A percentile compares a stretch with the other conserved stretches of the same genome.
These are phyloP conservation scores for Mycocentrospora acerina DNA, from an alignment of 2,329 filamentous ascomycete species.

Conservation along the genomic window DNA sequence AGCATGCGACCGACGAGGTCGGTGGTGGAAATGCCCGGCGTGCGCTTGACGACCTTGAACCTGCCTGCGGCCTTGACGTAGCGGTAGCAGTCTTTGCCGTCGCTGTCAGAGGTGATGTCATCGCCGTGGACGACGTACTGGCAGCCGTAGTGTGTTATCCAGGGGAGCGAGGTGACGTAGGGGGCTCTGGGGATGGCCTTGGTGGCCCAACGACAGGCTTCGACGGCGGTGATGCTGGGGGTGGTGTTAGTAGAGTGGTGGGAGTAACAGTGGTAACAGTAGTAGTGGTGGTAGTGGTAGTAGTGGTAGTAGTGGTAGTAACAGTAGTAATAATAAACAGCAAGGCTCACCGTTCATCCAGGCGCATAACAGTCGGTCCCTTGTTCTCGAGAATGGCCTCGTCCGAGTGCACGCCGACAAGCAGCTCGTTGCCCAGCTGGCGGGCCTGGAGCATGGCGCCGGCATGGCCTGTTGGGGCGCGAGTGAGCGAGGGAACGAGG, in stretches of 20 bases:
- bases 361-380: slow-evolving; percentile 94
- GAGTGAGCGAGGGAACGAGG: not conserved
- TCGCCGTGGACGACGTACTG: slow-evolving; percentile 95
- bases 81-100: slow-evolving; percentile 94
- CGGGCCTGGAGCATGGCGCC: slow-evolving; percentile 96
- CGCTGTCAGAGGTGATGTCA: slow-evolving; percentile 93
- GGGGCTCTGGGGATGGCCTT: slow-evolving; percentile 80
- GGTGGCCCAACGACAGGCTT: slow-evolving; percentile 95
- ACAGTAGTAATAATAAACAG: slow-evolving; percentile 1
- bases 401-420: slow-evolving; percentile 93
- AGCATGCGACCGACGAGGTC: slow-evolving; percentile 98
- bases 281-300: slow-evolving; percentile 53
- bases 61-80: slow-evolving; percentile 92
- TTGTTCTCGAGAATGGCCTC: slow-evolving; percentile 96
- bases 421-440: slow-evolving; percentile 82
- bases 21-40: slow-evolving; percentile 94
- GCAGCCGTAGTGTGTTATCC: slow-evolving; percentile 95
- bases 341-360: slow-evolving; percentile 71
- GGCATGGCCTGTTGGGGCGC: slow-evolving; percentile 70
- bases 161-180: slow-evolving; percentile 90
- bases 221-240: slow-evolving; percentile 76
- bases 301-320: slow-evolving; percentile 58
- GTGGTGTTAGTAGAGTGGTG: slow-evolving; percentile 11
- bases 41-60: slow-evolving; percentile 96
- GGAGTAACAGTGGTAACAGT: not conserved